Evolutionary conservation across 2,329 filamentous ascomycete species (phyloP).

Genomic region (Nigrospora osmanthi): DNA sequence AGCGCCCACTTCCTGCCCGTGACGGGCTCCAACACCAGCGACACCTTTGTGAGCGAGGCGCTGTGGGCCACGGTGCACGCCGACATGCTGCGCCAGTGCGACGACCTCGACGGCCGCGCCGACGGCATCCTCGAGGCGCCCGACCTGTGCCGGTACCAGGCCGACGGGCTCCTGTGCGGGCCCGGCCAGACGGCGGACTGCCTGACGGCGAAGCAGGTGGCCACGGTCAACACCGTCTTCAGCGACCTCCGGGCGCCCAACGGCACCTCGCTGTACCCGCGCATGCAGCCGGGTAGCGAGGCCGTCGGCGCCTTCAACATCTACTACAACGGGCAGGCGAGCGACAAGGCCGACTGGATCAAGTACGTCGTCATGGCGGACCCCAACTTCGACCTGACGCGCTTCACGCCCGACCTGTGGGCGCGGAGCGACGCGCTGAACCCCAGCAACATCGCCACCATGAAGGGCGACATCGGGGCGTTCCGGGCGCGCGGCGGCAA

Average conservation of each 20-base stretch:
- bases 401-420: slow-evolving; percentile 1
- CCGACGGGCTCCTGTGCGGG: slow-evolving; percentile 5
- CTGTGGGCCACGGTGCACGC: slow-evolving; percentile 29
- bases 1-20: slow-evolving; percentile 34
- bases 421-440: background rate
- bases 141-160: slow-evolving; percentile 7
- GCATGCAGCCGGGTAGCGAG: slow-evolving; percentile 40
- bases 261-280: slow-evolving; percentile 38
- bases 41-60: slow-evolving; percentile 6
- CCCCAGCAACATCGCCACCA: slow-evolving; percentile 4
- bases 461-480: slow-evolving; percentile 24
- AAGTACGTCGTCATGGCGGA: slow-evolving; percentile 38
- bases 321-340: slow-evolving; percentile 27
- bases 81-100: slow-evolving; percentile 16
- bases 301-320: slow-evolving; percentile 21
- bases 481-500: slow-evolving; percentile 31
- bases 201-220: slow-evolving; percentile 5
- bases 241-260: slow-evolving; percentile 1
- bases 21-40: slow-evolving; percentile 16
- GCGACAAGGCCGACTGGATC: slow-evolving; percentile 37
- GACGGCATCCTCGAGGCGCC: slow-evolving; percentile 8
- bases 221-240: slow-evolving; percentile 7
- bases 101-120: slow-evolving; percentile 6
- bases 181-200: background rate
- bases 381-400: slow-evolving; percentile 17